Percentiles rank a stretch among this genome's conserved stretches.
Conservation (phyloP, 495 filamentous ascomycete genomes). For the Haplographium delicatum region DNA sequence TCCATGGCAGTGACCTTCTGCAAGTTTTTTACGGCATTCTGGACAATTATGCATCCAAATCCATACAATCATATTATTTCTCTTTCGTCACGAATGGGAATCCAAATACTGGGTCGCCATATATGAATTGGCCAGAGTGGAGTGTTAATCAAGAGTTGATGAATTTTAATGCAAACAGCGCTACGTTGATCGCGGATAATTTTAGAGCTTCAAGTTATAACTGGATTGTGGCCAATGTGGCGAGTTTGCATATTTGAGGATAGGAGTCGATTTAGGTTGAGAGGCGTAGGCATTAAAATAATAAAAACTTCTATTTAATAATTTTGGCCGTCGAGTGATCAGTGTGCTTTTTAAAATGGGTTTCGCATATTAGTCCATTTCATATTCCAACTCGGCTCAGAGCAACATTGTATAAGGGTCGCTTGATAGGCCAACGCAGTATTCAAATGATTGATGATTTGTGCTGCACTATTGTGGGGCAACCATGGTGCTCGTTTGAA, state of each 20-base stretch:
- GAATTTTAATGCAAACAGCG: slow-evolving; percentile 46
- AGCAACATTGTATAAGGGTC: no score
- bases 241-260: slow-evolving; percentile 44
- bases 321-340: no score
- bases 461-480: no score
- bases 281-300: no score
- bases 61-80: slow-evolving; percentile 58
- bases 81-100: slow-evolving; percentile 61
- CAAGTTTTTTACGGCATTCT: slow-evolving; percentile 21
- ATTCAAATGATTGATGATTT: no score
- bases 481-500: no score
- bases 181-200: slow-evolving; percentile 48
- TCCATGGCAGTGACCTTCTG: slow-evolving; percentile 56
- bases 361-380: no score
- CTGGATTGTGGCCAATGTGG: slow-evolving; percentile 42
- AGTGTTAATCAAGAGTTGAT: slow-evolving; percentile 45
- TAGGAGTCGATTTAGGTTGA: not conserved
- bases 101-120: slow-evolving; percentile 48
- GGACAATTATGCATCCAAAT: slow-evolving; percentile 47
- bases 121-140: slow-evolving; percentile 59
- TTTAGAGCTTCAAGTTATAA: slow-evolving; percentile 49
- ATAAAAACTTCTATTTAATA: no score
- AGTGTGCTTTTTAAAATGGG: no score
- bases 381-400: no score
- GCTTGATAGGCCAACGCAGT: no score